Base-by-base conservation (phyloP, 331 rosid genomes). In the Malus hybrid region DNA sequence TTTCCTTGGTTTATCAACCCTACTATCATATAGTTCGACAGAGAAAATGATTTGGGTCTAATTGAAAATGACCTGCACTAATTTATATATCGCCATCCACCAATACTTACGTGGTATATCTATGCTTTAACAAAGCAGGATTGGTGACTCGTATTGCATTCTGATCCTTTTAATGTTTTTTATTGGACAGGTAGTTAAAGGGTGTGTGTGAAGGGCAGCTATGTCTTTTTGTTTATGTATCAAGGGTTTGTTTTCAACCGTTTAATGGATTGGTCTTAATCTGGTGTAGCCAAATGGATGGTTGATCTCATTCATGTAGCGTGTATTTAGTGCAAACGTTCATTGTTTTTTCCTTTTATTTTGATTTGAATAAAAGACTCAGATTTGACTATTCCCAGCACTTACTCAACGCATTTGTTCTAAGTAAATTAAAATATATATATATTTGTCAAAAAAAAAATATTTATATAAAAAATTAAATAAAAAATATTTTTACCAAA, bases 151-250 rank as follows among this genome's bases (percentile, higher is more conserved):
- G 3, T 61, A 15, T 31, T 64, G 7, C 22, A 29, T 31, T 20
- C 16, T 9, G 4, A 12, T 42, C 16, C 20, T 14, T 44, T 29
- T 48, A 19, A 10, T 16, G 4, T 57, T 31, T 33, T 4, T 33
- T 71, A 42, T 48, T 67, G 63, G 48, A 46, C 76, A 82, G 85
- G 82, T 16, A 9, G 85, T 70, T 7, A 4, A 22, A 10, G n/a
- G 33, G 9, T 67, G 54, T 73, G 67, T n/a, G 5, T 5, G 76
- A 64, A 73, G 27, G 48, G 33, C 48, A 6, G 33, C 15, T 54
- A 12, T 68, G 59, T 73, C 60, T 69, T 64, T 64, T 8, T 15
- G 22, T 15, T 14, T 16, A 8, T 16, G n/a, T 1, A 64, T 31
- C 6, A 16, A 29, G 62, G 27, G 14, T 4, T 55, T 39, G 56